Evolutionary conservation across 2,329 filamentous ascomycete species (phyloP).

Genomic region (Chaetomiaceae sp.): DNA sequence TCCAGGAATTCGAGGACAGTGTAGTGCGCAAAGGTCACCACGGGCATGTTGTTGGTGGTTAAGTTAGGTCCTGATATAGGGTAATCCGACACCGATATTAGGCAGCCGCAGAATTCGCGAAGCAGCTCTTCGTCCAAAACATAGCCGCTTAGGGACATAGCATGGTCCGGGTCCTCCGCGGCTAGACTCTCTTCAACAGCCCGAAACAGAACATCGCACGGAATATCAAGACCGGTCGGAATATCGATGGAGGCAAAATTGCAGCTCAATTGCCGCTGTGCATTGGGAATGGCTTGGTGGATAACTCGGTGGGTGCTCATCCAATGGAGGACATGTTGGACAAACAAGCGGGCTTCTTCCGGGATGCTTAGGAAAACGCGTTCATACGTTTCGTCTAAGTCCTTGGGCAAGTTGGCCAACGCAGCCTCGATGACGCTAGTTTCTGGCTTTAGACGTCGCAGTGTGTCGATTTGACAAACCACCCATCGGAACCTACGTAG

Average conservation of each 20-base stretch:
- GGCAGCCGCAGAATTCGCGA: neutral
- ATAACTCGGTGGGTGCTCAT: neutral
- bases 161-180: neutral
- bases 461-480: slow-evolving; percentile 19
- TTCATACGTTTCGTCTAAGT: slow-evolving; percentile 21
- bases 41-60: neutral
- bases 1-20: slow-evolving; percentile 8
- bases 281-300: neutral
- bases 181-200: neutral
- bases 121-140: slow-evolving; percentile 5
- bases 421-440: neutral
- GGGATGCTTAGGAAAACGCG: slow-evolving; percentile 12
- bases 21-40: slow-evolving; percentile 6
- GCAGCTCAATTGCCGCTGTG: neutral
- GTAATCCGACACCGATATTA: neutral
- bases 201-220: neutral
- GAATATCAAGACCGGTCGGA: neutral
- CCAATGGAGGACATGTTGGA: slow-evolving; percentile 9
- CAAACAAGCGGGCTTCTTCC: slow-evolving; percentile 8
- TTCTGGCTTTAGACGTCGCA: slow-evolving; percentile 8
- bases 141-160: neutral
- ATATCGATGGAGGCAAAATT: neutral
- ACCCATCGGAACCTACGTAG: slow-evolving; percentile 25
- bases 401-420: slow-evolving; percentile 9
- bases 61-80: neutral